A percentile compares a stretch with the other conserved stretches of the same genome.
These are phyloP conservation scores for Nicotiana undulata DNA, from an alignment of 257 asterid species.

Conservation along the genomic window DNA sequence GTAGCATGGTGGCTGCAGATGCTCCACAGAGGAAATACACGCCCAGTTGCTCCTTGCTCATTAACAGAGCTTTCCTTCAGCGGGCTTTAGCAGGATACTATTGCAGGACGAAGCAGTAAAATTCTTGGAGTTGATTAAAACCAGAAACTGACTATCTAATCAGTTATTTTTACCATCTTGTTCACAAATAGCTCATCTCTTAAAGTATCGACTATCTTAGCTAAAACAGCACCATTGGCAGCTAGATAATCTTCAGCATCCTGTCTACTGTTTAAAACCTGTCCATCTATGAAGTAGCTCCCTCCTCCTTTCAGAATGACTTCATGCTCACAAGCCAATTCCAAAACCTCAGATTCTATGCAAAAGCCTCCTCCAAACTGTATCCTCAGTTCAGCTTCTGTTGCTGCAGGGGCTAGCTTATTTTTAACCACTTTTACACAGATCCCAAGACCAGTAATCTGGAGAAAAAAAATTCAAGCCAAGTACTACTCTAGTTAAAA, in stretches of 20 bases:
- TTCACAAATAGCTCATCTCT: conserved; percentile 52
- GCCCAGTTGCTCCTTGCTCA: neutral
- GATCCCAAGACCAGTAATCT: conserved; percentile 85
- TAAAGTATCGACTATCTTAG: conserved; percentile 43
- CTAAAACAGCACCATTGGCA: conserved; percentile 41
- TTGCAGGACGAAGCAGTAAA: neutral
- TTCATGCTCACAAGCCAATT: conserved; percentile 84
- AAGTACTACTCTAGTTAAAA: neutral
- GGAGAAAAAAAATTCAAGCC: conserved; percentile 13
- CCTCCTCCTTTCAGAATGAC: conserved; percentile 51
- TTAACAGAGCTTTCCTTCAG: neutral
- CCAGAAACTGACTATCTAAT: neutral
- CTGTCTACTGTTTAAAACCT: conserved; percentile 38
- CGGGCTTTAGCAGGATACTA: neutral
- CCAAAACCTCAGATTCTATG: conserved; percentile 63
- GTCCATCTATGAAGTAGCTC: conserved; percentile 51
- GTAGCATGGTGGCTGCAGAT: neutral
- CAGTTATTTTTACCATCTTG: neutral
- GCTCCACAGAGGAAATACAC: neutral
- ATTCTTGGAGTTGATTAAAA: neutral
- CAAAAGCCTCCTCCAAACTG: conserved; percentile 66
- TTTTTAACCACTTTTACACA: conserved; percentile 79
- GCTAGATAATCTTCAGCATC: conserved; percentile 61
- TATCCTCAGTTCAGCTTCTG: conserved; percentile 62
- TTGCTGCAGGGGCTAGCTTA: conserved; percentile 73